Base-by-base conservation (phyloP, 179 eudicot genomes). In the Drosera spatulata region DNA sequence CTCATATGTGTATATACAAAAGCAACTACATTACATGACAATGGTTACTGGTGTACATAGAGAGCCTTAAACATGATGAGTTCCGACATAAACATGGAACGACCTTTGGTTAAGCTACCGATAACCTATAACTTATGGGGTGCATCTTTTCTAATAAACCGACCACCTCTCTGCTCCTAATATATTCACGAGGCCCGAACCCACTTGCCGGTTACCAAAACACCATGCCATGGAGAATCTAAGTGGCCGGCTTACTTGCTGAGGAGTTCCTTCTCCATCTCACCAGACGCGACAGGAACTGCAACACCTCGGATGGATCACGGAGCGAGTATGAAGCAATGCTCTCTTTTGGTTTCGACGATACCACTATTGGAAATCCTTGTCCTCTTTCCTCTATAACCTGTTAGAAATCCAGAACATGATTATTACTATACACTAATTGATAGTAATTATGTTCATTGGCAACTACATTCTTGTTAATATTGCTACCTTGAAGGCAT, bases 401-500 rank as follows among this genome's bases (percentile, higher is more conserved):
- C 96, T 91, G 73, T 50, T 59, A 42, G 6, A 52, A 44, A 10
- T 5, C 7, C 14, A 3, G 6, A 11, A 4, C 39, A 37, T 13
- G 2, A 6, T 4, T 7, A 22, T 11, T 9, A 9, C 13, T 5
- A 47, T 22, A 22, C 33, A 22, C 33, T 22, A 22, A 22, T 22
- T 22, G 33, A 22, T 22, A 22, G 33, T 22, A 22, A 22, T 22
- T 22, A 22, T 22, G 33, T 22, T 22, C 33, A 22, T 22, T 22
- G 22, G 53, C 58, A 54, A 3, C 1, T 37, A 11, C 40, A 54
- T 7, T 39, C 10, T 37, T n/a, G 7, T n/a, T n/a, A 5, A 51
- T n/a, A n/a, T 5, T n/a, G 43, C 8, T 75, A 88, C 99, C 90
- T 88, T 78, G 63, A 93, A 93, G 49, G 99, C 99, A 63, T 93